Evolutionary conservation across 2,329 filamentous ascomycete genomes (phyloP), one percentile per base, ranked within the genome.

Genomic region (Penicillium sp.): DNA sequence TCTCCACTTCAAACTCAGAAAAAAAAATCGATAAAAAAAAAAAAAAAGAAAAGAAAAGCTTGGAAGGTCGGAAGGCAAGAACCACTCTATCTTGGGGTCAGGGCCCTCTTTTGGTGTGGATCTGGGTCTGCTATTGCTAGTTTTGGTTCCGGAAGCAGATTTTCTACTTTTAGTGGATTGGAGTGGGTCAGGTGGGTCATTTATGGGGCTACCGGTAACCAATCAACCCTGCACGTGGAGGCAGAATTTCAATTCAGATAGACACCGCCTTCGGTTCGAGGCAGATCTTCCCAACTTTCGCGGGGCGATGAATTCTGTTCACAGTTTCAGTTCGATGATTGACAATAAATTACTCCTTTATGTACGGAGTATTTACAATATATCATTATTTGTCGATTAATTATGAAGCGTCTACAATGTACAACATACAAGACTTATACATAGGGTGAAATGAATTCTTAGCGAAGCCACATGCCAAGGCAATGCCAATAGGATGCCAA

Each of bases 171-270:
- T 11, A 31, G 50, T 46, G 40, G 50, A 9, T 42, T 48, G 24
- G 46, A 46, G 59, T 59, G 58, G 63, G 39, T 37, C 50, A 4
- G 11, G 26, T 49, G 54, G 53, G 22, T 40, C 38, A 38, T 6
- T 31, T 38, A 59, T 57, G 50, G 49, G 56, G 47, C 1, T 38
- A 20, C 59, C 59, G 51, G 26, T 31, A 60, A n/a, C 69, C 69
- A 72, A 72, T 71, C 26, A 68, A 49, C 16, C 4, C 4, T n/a
- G 60, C 69, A 72, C 69, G 69, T 71, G 69, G 58, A 24, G 65
- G 68, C 68, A 71, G 65, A 69, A 70, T 66, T 22, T 2, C 39
- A 31, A 29, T 26, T 37, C 26, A 32, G 60, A 61, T 62, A 50
- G 50, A 24, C 49, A 43, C 52, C 55, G 49, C 49, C 46, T 54